phyloP scores from a whole-genome alignment of 2,329 filamentous ascomycete species.

The Beauveria pseudobassiana region DNA sequence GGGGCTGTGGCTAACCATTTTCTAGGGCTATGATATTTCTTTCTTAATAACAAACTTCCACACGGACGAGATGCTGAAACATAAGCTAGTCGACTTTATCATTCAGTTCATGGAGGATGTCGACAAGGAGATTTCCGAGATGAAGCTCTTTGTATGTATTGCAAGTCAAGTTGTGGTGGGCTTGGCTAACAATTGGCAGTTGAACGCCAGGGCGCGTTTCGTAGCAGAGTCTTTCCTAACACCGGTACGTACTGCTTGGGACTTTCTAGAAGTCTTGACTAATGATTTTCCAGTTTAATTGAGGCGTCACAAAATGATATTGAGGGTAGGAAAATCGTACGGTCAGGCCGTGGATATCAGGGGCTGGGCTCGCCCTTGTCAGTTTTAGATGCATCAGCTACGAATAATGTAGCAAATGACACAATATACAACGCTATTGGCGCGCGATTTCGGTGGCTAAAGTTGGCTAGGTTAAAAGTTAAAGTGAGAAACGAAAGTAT shows the following conservation, averaged over 20 bases:
- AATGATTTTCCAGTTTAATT: not conserved
- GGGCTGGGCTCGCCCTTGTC: conserved; percentile 1
- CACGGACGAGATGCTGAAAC: conserved; percentile 97
- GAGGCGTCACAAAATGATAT: not conserved
- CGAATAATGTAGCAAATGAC: conserved; percentile 7
- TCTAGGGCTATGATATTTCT: conserved; percentile 91
- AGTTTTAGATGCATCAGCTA: conserved; percentile 1
- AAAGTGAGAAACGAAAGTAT: not conserved
- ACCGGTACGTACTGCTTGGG: conserved; percentile 51
- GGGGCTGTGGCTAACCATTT: conserved; percentile 19
- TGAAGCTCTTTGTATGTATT: conserved; percentile 94
- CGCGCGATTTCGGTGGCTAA: not conserved
- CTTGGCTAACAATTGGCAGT: conserved; percentile 40
- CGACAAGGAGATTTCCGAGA: conserved; percentile 99
- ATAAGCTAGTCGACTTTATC: conserved; percentile 98
- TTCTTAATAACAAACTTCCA: conserved; percentile 99
- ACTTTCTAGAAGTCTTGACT: not conserved
- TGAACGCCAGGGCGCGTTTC: conserved; percentile 94
- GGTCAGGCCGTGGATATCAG: not conserved
- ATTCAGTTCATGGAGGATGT: conserved; percentile 99
- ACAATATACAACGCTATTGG: not conserved
- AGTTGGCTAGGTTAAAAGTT: not conserved
- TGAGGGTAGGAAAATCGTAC: not conserved
- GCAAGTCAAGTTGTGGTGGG: conserved; percentile 3
- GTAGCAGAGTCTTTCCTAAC: conserved; percentile 98